Percentiles rank a stretch among this genome's conserved stretches.
Evolutionary conservation across 2,329 filamentous ascomycete species (phyloP).

Genomic region (Arthrocladium fulminans): DNA sequence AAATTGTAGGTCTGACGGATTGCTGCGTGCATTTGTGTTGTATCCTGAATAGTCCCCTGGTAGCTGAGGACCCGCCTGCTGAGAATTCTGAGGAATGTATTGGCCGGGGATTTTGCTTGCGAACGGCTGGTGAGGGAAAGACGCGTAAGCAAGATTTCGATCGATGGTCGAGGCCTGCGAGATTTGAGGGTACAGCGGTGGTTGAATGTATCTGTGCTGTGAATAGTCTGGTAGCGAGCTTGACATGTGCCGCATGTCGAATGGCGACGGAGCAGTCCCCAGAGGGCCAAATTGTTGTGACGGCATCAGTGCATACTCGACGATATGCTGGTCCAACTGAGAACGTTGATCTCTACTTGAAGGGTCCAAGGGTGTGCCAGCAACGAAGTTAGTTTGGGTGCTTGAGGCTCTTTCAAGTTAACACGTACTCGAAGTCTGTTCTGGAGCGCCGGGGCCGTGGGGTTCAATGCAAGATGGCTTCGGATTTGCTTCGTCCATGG

Average conservation of each 20-base stretch:
- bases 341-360: conserved; percentile 36
- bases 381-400: conserved; percentile 27
- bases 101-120: conserved; percentile 21
- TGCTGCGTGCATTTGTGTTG: not conserved
- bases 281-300: conserved; percentile 17
- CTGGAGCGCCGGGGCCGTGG: not conserved
- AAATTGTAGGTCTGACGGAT: not conserved
- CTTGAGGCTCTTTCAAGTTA: not conserved
- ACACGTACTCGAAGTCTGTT: conserved; percentile 7
- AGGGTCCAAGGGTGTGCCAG: conserved; percentile 54
- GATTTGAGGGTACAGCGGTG: conserved; percentile 2
- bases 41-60: not conserved
- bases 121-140: conserved; percentile 17
- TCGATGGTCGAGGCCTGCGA: conserved; percentile 1
- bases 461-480: conserved; percentile 11
- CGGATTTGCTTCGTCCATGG: conserved; percentile 22
- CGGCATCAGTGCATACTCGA: conserved; percentile 18
- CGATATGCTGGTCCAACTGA: conserved; percentile 45
- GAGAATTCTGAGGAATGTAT: conserved; percentile 21
- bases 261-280: conserved; percentile 9
- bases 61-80: conserved; percentile 5
- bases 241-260: conserved; percentile 24
- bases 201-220: conserved; percentile 3
- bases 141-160: not conserved
- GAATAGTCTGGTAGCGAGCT: conserved; percentile 22